Percentiles rank a stretch among this genome's conserved stretches.
Conservation (phyloP, 176 grass and related monocot genomes). For the Tillandsia leiboldiana region DNA sequence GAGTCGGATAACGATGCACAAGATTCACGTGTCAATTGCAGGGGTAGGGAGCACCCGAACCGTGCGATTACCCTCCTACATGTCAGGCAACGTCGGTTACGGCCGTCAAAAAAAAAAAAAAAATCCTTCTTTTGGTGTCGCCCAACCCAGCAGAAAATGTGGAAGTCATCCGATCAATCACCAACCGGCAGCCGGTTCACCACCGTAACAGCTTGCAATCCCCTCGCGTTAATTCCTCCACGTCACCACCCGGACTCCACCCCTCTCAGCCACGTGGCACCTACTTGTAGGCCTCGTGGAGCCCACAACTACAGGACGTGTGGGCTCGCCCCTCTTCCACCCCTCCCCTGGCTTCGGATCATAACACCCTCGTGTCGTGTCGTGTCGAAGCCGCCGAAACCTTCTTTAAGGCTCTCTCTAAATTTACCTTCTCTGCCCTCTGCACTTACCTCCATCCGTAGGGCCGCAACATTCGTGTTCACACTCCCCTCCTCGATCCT, state of each 20-base stretch:
- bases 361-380: not conserved
- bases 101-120: not conserved
- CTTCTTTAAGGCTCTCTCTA: too few species aligned
- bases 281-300: slow-evolving; percentile 10
- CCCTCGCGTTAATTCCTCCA: slow-evolving; percentile 13
- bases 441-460: not conserved
- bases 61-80: not conserved
- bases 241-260: not conserved
- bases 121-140: slow-evolving; percentile 4
- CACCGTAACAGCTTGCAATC: not conserved
- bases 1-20: too few species aligned
- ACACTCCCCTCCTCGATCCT: slow-evolving; percentile 6
- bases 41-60: not conserved
- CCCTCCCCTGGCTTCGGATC: not conserved
- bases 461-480: not conserved
- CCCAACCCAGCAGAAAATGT: slow-evolving; percentile 8
- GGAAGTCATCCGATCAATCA: not conserved
- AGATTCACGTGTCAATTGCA: not conserved
- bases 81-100: not conserved
- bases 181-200: not conserved
- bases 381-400: not conserved
- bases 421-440: too few species aligned
- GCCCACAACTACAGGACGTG: not conserved
- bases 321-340: not conserved
- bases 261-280: slow-evolving; percentile 1